Evolutionary conservation across 257 asterid species (phyloP), one percentile per base, ranked within the genome.

Genomic region (Ocimum tenuiflorum): DNA sequence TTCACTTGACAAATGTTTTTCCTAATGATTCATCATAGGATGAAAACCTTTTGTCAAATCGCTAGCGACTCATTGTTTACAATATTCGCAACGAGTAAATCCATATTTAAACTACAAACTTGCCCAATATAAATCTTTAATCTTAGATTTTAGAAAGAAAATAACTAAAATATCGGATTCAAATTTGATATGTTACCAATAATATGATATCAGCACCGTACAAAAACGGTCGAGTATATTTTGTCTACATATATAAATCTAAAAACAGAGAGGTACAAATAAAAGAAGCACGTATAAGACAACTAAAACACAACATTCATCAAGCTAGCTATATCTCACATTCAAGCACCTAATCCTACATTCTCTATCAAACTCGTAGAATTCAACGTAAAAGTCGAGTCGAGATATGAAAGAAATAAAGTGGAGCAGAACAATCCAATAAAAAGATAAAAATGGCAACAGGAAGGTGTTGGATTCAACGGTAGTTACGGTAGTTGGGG

Each of bases 401-500:
- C 31, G 31, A 27, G 31, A 27, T 2, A 1, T 27, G 38, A 24
- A 5, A n/a, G 47, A 69, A 69, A 53, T 11, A 41, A 57, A 43
- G 29, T 3, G 23, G 36, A 20, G 39, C 10, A 41, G 31, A 65
- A 60, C 60, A 38, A 51, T 0, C 10, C 46, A 13, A 48, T 0
- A 27, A 15, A 54, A 14, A 33, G n/a, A 66, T 52, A 53, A 33
- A 36, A 36, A 51, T 12, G 10, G 9, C 56, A n/a, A 1, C 0
- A 36, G 19, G 23, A 1, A 6, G 54, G 31, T 1, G 4, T 27
- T 24, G 22, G 17, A 60, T 69, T 89, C 73, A 94, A 24, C 96
- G 95, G 73, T 85, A 94, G 83, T 78, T 84, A 19, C 90, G 82
- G 73, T 94, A 94, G 70, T 85, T 73, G 45, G 99, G 99, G 88